Percentiles rank a stretch among this genome's conserved stretches.
phyloP scores from a whole-genome alignment of 2,329 filamentous ascomycete genomes.

The Penicillium sp. region DNA sequence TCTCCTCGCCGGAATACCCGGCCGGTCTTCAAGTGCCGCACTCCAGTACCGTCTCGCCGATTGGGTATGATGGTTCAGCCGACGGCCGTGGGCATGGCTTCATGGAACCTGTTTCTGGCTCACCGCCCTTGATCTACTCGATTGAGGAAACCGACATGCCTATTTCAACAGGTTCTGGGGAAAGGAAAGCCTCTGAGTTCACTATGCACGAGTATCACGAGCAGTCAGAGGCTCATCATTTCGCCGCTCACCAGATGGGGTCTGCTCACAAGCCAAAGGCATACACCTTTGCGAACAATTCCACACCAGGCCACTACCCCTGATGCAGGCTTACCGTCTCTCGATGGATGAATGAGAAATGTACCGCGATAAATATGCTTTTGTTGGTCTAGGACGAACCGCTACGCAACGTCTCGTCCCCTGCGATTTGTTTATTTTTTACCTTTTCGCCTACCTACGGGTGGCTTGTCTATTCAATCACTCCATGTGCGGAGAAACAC shows the following conservation, averaged over 20 bases:
- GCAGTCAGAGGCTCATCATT: conserved; percentile 45
- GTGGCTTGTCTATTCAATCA: conserved; percentile 10
- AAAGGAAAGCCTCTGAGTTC: conserved; percentile 41
- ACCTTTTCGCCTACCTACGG: background rate
- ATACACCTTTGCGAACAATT: conserved; percentile 45
- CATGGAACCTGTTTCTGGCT: conserved; percentile 31
- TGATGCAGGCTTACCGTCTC: conserved; percentile 24
- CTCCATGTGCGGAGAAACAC: conserved; percentile 14
- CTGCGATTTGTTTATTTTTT: conserved; percentile 3
- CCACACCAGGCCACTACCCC: conserved; percentile 42
- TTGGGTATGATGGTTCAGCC: conserved; percentile 38
- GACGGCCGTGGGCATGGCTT: conserved; percentile 29
- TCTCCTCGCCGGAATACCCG: conserved; percentile 46
- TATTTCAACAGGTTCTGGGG: conserved; percentile 23
- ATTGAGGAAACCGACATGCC: conserved; percentile 31
- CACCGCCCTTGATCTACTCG: conserved; percentile 34
- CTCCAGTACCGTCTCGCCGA: conserved; percentile 37
- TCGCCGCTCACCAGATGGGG: conserved; percentile 43
- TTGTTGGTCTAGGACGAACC: conserved; percentile 21
- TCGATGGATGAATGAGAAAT: conserved; percentile 26
- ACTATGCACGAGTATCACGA: conserved; percentile 47
- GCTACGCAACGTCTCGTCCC: conserved; percentile 15
- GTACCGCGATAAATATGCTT: conserved; percentile 22
- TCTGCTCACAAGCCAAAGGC: conserved; percentile 41
- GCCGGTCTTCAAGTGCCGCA: conserved; percentile 34